Conservation (phyloP, 2,329 filamentous ascomycete species). For the Trichophyton rubrum region DNA sequence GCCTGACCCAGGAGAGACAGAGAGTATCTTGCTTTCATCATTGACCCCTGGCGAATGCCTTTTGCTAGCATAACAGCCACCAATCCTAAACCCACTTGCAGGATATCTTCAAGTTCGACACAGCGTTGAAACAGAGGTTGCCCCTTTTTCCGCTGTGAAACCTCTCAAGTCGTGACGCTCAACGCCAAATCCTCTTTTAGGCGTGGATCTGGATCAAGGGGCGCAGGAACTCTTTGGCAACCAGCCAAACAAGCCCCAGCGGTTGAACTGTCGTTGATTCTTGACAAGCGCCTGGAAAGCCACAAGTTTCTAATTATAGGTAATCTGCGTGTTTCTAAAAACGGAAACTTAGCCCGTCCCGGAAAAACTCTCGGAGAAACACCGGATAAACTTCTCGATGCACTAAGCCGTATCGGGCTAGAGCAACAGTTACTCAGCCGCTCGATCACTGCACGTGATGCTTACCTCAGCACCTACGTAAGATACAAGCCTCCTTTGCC, state of each 20-base stretch:
- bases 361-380: neutral
- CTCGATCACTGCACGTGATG: neutral
- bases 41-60: neutral
- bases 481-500: neutral
- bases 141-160: neutral
- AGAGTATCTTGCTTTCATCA: neutral
- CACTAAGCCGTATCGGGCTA: neutral
- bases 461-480: conserved; percentile 1
- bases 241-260: no score
- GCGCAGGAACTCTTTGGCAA: neutral
- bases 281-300: neutral
- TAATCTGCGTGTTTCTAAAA: neutral
- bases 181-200: neutral
- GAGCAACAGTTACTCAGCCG: neutral
- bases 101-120: neutral
- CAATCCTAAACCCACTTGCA: neutral
- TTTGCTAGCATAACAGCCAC: neutral
- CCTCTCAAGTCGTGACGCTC: neutral
- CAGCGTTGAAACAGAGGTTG: neutral
- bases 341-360: neutral
- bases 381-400: neutral
- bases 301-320: neutral
- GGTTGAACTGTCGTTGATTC: neutral
- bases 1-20: neutral
- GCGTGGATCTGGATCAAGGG: neutral